These are phyloP conservation scores for Teunomyces pallodes DNA, from an alignment of 805 yeast genomes.

Conservation along the genomic window DNA sequence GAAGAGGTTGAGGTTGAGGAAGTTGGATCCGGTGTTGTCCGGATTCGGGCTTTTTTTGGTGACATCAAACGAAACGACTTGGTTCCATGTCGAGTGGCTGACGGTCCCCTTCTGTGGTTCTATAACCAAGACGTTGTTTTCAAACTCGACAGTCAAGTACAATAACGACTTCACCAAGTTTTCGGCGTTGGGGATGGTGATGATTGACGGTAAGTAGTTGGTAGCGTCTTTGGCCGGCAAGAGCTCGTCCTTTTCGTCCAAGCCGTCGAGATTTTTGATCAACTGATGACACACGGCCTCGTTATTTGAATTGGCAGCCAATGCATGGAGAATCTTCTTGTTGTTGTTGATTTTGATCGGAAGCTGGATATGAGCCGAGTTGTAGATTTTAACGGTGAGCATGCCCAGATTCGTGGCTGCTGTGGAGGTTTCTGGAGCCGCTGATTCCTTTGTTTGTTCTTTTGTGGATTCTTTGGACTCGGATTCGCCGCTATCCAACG, in stretches of 20 bases:
- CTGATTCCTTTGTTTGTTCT: neutral
- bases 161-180: constrained; percentile 64
- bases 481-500: neutral
- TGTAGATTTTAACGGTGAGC: constrained; percentile 73
- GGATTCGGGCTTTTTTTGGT: constrained; percentile 25
- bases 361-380: constrained; percentile 61
- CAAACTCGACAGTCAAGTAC: constrained; percentile 88
- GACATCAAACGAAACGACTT: constrained; percentile 89
- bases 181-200: constrained; percentile 52
- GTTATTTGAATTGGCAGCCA: constrained; percentile 52
- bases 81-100: constrained; percentile 77
- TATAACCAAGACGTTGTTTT: constrained; percentile 85
- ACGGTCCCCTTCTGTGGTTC: constrained; percentile 86
- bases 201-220: constrained; percentile 49
- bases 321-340: constrained; percentile 59
- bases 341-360: constrained; percentile 71
- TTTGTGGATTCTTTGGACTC: neutral
- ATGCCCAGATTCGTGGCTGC: constrained; percentile 53
- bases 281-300: constrained; percentile 21
- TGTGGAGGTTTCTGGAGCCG: neutral
- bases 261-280: constrained; percentile 11
- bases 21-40: constrained; percentile 39
- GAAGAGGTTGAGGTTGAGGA: constrained; percentile 72
- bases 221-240: constrained; percentile 34
- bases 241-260: constrained; percentile 16